phyloP scores from a whole-genome alignment of 192 early-diverging fungal genomes.

The Gryganskiella cystojenkinii region DNA sequence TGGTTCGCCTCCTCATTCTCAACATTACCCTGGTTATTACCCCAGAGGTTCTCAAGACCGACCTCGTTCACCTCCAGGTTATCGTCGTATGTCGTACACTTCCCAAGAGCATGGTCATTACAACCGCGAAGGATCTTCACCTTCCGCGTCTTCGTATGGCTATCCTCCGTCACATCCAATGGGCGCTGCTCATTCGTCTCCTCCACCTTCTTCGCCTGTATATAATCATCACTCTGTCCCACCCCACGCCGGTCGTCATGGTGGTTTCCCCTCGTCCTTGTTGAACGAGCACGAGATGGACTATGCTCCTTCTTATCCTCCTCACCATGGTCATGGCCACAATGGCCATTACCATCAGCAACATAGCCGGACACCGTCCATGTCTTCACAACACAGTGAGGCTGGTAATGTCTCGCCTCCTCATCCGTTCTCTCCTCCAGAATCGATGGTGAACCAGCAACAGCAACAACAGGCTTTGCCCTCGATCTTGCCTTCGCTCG shows the following conservation, averaged over 20 bases:
- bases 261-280: constrained; percentile 17
- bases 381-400: constrained; percentile 42
- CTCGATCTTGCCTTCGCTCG: neutral
- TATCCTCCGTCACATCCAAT: constrained; percentile 15
- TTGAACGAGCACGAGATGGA: constrained; percentile 30
- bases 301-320: constrained; percentile 10
- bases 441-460: neutral
- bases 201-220: constrained; percentile 3
- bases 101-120: constrained; percentile 11
- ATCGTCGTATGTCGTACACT: neutral
- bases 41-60: constrained; percentile 6
- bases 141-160: constrained; percentile 3
- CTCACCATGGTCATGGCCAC: neutral
- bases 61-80: constrained; percentile 11
- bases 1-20: too few species aligned
- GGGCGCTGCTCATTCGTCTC: constrained; percentile 15
- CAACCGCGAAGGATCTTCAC: constrained; percentile 8
- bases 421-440: constrained; percentile 26
- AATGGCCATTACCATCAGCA: neutral
- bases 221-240: neutral
- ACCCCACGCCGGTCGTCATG: neutral
- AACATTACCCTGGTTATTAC: neutral
- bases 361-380: constrained; percentile 40
- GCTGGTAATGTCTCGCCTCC: constrained; percentile 25
- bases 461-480: neutral